A percentile compares a stretch with the other conserved stretches of the same genome.
Evolutionary conservation across 495 filamentous ascomycete species (phyloP).

Genomic region (Neurospora cerealis): DNA sequence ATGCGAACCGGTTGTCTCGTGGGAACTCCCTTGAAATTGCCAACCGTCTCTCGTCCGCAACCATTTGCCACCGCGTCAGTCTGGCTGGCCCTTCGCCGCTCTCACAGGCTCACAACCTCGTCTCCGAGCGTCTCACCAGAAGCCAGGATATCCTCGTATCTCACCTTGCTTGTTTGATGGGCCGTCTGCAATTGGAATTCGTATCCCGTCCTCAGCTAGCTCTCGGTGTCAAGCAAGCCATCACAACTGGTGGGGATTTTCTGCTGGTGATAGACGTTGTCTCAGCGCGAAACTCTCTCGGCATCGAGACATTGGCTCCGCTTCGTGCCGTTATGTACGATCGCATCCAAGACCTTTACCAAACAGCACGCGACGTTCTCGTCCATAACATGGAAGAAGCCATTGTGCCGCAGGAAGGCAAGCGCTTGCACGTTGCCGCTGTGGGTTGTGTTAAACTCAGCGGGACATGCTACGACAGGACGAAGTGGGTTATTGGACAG

Average conservation of each 20-base stretch:
- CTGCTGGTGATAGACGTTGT: slow-evolving; percentile 75
- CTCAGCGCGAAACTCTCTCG: slow-evolving; percentile 61
- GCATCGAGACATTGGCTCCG: slow-evolving; percentile 51
- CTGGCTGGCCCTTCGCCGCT: slow-evolving; percentile 34
- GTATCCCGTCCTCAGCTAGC: slow-evolving; percentile 78
- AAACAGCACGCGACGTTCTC: slow-evolving; percentile 70
- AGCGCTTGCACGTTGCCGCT: slow-evolving; percentile 66
- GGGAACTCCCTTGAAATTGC: slow-evolving; percentile 9
- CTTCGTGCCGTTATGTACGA: slow-evolving; percentile 72
- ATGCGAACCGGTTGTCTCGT: slow-evolving; percentile 31
- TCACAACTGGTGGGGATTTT: slow-evolving; percentile 67
- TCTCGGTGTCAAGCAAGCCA: slow-evolving; percentile 58
- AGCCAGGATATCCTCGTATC: slow-evolving; percentile 83
- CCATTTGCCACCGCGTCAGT: slow-evolving; percentile 45
- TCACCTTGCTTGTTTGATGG: slow-evolving; percentile 83
- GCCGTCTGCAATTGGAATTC: slow-evolving; percentile 77
- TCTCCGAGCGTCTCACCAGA: slow-evolving; percentile 54
- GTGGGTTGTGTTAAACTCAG: slow-evolving; percentile 84
- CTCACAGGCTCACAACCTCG: slow-evolving; percentile 37
- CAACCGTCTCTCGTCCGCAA: slow-evolving; percentile 34
- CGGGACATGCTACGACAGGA: slow-evolving; percentile 81
- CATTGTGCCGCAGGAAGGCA: slow-evolving; percentile 72
- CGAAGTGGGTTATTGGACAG: slow-evolving; percentile 74
- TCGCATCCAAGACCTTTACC: slow-evolving; percentile 66
- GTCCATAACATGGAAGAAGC: slow-evolving; percentile 56